Evolutionary conservation across 208 protist genomes (phyloP), one percentile per base, ranked within the genome.

Genomic region (Porcisia hertigi): DNA sequence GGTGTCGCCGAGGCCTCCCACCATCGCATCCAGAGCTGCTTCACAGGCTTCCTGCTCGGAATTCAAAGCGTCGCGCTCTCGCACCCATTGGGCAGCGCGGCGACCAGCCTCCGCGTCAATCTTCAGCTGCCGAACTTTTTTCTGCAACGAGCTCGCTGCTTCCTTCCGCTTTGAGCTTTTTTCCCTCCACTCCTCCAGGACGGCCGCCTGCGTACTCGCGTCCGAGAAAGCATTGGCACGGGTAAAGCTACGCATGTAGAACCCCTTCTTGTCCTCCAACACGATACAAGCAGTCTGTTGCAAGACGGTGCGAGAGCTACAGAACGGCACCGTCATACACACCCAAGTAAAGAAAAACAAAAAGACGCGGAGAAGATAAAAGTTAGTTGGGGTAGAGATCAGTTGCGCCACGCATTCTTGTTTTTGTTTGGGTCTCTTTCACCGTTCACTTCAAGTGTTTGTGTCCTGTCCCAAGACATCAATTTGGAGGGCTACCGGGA

Each of bases 141-240:
- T 71, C 52, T 69, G 57, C 43, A 90, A 76, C 4, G 39, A 70
- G 30, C 43, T 71, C 20, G 83, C 78, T 36, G 67, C 84, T 58
- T 84, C 47, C 20, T 72, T 64, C 43, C 80, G 79, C 58, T 73
- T 3, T 34, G 53, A 75, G 18, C 72, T 78, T 60, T 59, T 83
- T 58, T 69, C 63, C 54, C 75, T 82, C 88, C 88, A 92, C 57
- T 86, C 79, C n/a, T 78, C n/a, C n/a, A 92, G 62, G 7, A 77
- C 85, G 4, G 82, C 83, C 5, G 78, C 66, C 62, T 89, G 88
- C 12, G 69, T 74, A 4, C 74, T 74, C 1, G 71, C 85, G 9
- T 79, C 60, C 9, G 82, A 77, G 63, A 83, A 88, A 14, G 79
- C 80, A 59, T 78, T 82, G 20, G 59, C 9, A 25, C 54, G 53